Evolutionary conservation across 768 basidiomycete genomes (phyloP), one percentile per base, ranked within the genome.

Genomic region (Suillus spraguei): DNA sequence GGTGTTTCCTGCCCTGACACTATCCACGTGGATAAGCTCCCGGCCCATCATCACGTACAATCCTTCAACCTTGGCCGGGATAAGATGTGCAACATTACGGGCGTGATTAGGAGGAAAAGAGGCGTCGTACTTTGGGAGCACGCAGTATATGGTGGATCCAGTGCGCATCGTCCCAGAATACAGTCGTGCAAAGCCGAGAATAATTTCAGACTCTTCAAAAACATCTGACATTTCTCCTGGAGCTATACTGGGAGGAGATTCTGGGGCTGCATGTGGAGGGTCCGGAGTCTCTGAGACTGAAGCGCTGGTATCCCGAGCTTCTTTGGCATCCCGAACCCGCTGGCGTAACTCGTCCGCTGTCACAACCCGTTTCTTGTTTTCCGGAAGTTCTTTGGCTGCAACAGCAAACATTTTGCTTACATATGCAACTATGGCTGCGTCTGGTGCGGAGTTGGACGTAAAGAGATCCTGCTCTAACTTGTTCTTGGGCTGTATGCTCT

Each of bases 331-430:
- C 65, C 80, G 80, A 1, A 88, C 90, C 63, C 83, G 81, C 11
- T 79, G 77, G 22, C 92, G 83, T 86, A 96, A 87, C 70, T 97
- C 92, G 41, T 96, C 94, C 0, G 92, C 90, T 0, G 90, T 93
- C 54, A 93, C 69, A 20, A 84, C 80, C 68, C 82, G 88, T 70
- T 87, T 87, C 77, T 92, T 94, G 75, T 91, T 89, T 71, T 95
- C 92, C 0, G 97, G 97, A 28, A 99, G 79, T 55, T 95, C 91
- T 61, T 85, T 85, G 24, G 75, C 78, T n/a, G 87, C 78, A 0
- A 98, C 90, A 1, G 95, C 95, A 71, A 99, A 98, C 97, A 99
- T 99, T 76, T 99, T 99, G 83, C 94, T 97, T 54, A 98, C 91
- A 75, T 95, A 97, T 7, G 90, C 97, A 17, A 89, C 85, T 14